These are phyloP conservation scores for Danielozyma ontarioensis DNA, from an alignment of 805 yeast genomes.

Conservation along the genomic window DNA sequence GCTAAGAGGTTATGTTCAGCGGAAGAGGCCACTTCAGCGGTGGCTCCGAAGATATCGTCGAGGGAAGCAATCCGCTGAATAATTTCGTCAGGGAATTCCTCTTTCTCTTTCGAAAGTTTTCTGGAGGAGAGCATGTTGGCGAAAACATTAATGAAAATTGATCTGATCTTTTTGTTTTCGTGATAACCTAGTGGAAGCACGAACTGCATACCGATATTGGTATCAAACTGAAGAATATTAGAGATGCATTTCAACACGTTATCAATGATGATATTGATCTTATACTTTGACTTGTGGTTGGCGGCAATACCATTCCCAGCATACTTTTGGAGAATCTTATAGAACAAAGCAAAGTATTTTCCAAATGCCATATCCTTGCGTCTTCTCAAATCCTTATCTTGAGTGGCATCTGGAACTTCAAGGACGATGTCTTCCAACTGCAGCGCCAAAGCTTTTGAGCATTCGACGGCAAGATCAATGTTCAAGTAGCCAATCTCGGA, in stretches of 20 bases:
- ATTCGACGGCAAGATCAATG: constrained; percentile 60
- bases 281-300: constrained; percentile 42
- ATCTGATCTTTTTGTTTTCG: constrained; percentile 55
- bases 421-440: constrained; percentile 53
- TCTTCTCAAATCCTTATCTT: constrained; percentile 47
- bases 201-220: constrained; percentile 69
- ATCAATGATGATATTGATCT: constrained; percentile 52
- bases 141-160: constrained; percentile 74
- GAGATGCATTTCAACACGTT: constrained; percentile 63
- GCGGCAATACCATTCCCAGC: constrained; percentile 18
- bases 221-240: constrained; percentile 65
- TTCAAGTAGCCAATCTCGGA: constrained; percentile 44
- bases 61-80: constrained; percentile 25
- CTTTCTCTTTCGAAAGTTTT: constrained; percentile 14
- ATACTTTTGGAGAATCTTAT: constrained; percentile 45
- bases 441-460: constrained; percentile 52
- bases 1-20: constrained; percentile 70
- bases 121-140: constrained; percentile 52
- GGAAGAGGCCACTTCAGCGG: constrained; percentile 60
- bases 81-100: constrained; percentile 22
- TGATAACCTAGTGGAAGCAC: constrained; percentile 79
- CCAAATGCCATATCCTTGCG: constrained; percentile 61
- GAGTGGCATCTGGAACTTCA: constrained; percentile 53
- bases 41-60: constrained; percentile 43
- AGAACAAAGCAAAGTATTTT: constrained; percentile 60